Conservation (phyloP, 2,329 filamentous ascomycete species). For the Arthroderma uncinatum region DNA sequence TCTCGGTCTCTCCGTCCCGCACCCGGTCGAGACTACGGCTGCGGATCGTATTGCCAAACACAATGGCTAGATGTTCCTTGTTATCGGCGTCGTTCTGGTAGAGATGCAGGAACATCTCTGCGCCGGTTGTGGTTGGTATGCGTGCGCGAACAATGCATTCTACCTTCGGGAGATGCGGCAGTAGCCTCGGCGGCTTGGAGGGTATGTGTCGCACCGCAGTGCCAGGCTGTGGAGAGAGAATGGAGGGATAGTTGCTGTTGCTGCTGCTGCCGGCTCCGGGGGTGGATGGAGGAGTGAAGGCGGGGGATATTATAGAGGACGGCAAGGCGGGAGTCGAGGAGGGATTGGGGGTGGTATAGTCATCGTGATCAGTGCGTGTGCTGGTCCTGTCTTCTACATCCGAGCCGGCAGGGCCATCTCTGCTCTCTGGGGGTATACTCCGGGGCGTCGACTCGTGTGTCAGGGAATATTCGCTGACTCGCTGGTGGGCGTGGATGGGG, state of each 20-base stretch:
- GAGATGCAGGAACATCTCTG: conserved; percentile 93
- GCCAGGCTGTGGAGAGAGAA: conserved; percentile 20
- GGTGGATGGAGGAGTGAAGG: conserved; percentile 39
- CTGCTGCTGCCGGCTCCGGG: conserved; percentile 15
- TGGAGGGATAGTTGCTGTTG: conserved; percentile 19
- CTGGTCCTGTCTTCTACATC: not conserved
- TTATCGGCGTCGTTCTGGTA: conserved; percentile 88
- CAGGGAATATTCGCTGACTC: conserved; percentile 19
- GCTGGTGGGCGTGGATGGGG: conserved; percentile 18
- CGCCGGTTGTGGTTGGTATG: conserved; percentile 81
- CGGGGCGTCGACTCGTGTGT: conserved; percentile 1
- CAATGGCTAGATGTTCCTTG: conserved; percentile 94
- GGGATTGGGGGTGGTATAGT: conserved; percentile 10
- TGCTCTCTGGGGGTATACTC: not conserved
- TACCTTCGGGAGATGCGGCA: conserved; percentile 70
- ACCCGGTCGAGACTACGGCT: conserved; percentile 47
- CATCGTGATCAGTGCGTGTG: conserved; percentile 16
- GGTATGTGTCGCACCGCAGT: conserved; percentile 18
- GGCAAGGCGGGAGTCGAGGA: conserved; percentile 36
- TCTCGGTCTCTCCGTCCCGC: conserved; percentile 38
- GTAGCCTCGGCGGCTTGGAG: conserved; percentile 56
- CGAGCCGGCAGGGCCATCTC: not conserved
- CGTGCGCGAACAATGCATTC: conserved; percentile 87
- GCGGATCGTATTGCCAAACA: conserved; percentile 80
- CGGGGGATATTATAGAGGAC: conserved; percentile 44